A percentile compares a stretch with the other conserved stretches of the same genome.
These are phyloP conservation scores for Paraconiothyrium sp. DNA, from an alignment of 2,329 filamentous ascomycete genomes.

Conservation along the genomic window DNA sequence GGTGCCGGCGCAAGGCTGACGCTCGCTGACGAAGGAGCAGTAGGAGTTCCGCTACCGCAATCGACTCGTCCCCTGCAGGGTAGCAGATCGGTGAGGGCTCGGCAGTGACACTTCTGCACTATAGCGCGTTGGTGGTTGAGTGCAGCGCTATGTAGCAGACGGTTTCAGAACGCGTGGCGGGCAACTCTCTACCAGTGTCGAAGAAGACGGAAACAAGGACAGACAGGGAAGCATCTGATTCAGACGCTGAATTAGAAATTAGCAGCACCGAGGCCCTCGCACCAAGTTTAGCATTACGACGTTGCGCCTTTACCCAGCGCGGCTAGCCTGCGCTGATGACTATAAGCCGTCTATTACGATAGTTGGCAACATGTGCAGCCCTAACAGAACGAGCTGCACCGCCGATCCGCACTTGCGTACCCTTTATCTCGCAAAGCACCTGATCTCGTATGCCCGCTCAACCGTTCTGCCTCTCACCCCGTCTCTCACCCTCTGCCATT, in stretches of 20 bases:
- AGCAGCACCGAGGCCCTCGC: slow-evolving; percentile 23
- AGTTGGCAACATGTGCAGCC: slow-evolving; percentile 27
- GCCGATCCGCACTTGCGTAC: slow-evolving; percentile 6
- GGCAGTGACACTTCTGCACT: slow-evolving; percentile 1
- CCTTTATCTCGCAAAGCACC: slow-evolving; percentile 20
- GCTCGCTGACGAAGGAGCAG: slow-evolving; percentile 11
- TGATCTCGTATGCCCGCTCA: slow-evolving; percentile 19
- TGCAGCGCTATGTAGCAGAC: slow-evolving; percentile 8
- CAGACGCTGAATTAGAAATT: slow-evolving; percentile 43
- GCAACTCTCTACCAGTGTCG: not conserved
- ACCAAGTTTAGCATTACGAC: slow-evolving; percentile 36
- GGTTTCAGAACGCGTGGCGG: slow-evolving; percentile 15
- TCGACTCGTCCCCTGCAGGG: not conserved
- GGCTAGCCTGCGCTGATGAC: slow-evolving; percentile 36
- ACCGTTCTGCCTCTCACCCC: not conserved
- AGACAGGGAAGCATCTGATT: slow-evolving; percentile 2
- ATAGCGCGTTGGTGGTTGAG: slow-evolving; percentile 1
- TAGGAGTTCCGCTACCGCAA: not conserved
- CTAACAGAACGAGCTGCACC: slow-evolving; percentile 19
- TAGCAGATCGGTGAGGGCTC: slow-evolving; percentile 11
- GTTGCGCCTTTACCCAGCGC: slow-evolving; percentile 25
- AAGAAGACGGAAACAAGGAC: not conserved
- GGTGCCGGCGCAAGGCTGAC: slow-evolving; percentile 10
- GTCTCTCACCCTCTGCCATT: not conserved
- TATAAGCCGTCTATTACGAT: slow-evolving; percentile 39